phyloP scores from a whole-genome alignment of 2,329 filamentous ascomycete species.

The Ascochyta rabiei region DNA sequence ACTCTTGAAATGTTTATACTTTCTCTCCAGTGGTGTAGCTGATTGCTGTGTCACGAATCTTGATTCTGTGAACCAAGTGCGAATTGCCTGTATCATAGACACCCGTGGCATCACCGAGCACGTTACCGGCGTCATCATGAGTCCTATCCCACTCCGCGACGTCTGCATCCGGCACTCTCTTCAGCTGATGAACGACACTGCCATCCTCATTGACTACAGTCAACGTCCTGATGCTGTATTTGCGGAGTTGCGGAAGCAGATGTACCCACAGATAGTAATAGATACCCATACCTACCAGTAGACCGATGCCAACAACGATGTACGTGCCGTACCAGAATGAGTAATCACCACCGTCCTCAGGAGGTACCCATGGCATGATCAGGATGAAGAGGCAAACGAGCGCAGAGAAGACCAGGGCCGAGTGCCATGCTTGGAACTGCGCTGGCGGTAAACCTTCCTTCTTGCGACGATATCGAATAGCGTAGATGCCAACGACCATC shows the following conservation, averaged over 20 bases:
- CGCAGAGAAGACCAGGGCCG: conserved; percentile 32
- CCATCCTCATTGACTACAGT: conserved; percentile 36
- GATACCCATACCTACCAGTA: conserved; percentile 25
- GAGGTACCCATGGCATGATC: conserved; percentile 75
- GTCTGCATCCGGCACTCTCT: conserved; percentile 31
- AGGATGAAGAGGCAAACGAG: conserved; percentile 54
- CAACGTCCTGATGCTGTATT: conserved; percentile 35
- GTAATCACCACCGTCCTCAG: conserved; percentile 64
- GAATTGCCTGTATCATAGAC: conserved; percentile 5
- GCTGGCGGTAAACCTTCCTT: conserved; percentile 32
- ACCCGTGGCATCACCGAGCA: conserved; percentile 19
- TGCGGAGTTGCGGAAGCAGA: conserved; percentile 28
- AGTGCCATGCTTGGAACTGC: conserved; percentile 32
- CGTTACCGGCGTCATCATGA: conserved; percentile 37
- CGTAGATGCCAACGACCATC: conserved; percentile 36
- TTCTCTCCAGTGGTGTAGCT: neutral
- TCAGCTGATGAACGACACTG: conserved; percentile 34
- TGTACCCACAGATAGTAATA: conserved; percentile 42
- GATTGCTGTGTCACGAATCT: conserved; percentile 9
- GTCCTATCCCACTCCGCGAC: conserved; percentile 39
- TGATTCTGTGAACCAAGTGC: conserved; percentile 22
- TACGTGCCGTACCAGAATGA: conserved; percentile 79
- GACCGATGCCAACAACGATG: conserved; percentile 64
- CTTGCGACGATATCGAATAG: conserved; percentile 32
- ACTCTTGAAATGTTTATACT: neutral